Percentiles rank a stretch among this genome's conserved stretches.
These are phyloP conservation scores for Sporothrix dimorphospora DNA, from an alignment of 2,329 filamentous ascomycete species.

Conservation along the genomic window DNA sequence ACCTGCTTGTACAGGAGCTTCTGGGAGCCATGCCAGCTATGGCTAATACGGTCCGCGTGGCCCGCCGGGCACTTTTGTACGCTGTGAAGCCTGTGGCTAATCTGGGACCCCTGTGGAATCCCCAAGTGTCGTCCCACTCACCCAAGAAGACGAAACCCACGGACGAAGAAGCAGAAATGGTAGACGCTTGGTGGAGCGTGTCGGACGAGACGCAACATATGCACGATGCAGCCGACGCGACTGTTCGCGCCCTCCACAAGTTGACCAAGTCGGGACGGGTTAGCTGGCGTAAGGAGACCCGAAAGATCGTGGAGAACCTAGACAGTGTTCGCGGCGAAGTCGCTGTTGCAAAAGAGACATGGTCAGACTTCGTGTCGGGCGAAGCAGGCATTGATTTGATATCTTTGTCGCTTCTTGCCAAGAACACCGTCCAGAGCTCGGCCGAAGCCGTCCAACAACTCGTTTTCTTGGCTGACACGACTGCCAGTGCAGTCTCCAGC, in stretches of 20 bases:
- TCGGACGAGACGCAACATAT: not conserved
- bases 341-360: not conserved
- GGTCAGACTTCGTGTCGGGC: not conserved
- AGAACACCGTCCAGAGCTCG: not conserved
- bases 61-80: not conserved
- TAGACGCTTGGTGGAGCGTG: not conserved
- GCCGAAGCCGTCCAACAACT: not conserved
- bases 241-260: not conserved
- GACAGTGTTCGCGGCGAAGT: not conserved
- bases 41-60: not conserved
- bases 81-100: not conserved
- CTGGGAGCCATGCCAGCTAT: not conserved
- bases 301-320: not conserved
- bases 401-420: not conserved
- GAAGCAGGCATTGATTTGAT: not conserved
- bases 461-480: not conserved
- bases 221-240: not conserved
- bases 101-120: not conserved
- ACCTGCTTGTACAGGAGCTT: not conserved
- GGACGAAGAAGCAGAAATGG: not conserved
- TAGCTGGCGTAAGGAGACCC: not conserved
- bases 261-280: not conserved
- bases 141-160: not conserved
- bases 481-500: not conserved
- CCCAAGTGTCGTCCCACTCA: not conserved